A percentile compares a stretch with the other conserved stretches of the same genome.
These are phyloP conservation scores for Talaromyces amestolkiae DNA, from an alignment of 2,329 filamentous ascomycete genomes.

Conservation along the genomic window DNA sequence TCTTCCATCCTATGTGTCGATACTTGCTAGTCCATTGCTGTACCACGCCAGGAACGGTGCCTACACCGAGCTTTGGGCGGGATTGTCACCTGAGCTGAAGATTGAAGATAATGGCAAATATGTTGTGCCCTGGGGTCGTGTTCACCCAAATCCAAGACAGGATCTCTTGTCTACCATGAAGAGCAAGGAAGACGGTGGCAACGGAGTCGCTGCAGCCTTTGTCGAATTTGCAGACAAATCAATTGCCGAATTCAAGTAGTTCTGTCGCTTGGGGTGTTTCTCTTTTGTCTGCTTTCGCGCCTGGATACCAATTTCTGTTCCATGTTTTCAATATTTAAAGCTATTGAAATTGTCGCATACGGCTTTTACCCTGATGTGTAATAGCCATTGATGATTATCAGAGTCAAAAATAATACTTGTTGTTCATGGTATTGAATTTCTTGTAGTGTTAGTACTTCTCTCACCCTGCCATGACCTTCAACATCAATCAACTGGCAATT, in stretches of 20 bases:
- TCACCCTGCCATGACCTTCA: neutral
- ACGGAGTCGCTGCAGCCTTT: constrained; percentile 23
- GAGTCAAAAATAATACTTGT: neutral
- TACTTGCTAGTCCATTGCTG: constrained; percentile 20
- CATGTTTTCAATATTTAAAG: neutral
- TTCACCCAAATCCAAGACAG: constrained; percentile 23
- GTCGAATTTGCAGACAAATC: constrained; percentile 17
- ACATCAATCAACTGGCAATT: neutral
- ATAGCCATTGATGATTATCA: neutral
- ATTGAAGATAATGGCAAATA: constrained; percentile 24
- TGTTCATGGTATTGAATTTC: neutral
- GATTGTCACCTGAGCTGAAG: constrained; percentile 21
- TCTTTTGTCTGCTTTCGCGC: neutral
- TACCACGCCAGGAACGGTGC: constrained; percentile 23
- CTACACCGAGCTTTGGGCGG: constrained; percentile 27
- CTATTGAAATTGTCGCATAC: neutral
- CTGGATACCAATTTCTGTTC: neutral
- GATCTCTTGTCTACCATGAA: constrained; percentile 25
- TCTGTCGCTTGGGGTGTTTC: neutral
- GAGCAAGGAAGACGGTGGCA: constrained; percentile 23
- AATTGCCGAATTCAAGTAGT: constrained; percentile 8
- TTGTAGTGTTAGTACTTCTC: neutral
- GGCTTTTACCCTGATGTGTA: neutral
- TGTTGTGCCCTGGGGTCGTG: constrained; percentile 26
- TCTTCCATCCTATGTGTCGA: constrained; percentile 14